Percentiles rank a stretch among this genome's conserved stretches.
Evolutionary conservation across 768 basidiomycete species (phyloP).

Genomic region (Tulasnella sp.): DNA sequence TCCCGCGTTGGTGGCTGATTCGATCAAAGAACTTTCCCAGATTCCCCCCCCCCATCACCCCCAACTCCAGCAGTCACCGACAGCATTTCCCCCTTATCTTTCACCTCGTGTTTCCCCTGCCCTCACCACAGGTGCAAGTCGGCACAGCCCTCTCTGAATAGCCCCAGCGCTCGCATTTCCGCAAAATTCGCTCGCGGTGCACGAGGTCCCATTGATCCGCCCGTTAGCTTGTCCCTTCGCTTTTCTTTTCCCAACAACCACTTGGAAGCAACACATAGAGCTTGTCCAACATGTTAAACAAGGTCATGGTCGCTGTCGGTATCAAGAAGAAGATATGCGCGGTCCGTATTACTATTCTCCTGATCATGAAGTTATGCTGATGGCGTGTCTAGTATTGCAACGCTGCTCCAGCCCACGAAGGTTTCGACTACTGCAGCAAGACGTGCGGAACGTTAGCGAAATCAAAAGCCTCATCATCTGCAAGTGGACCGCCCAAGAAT

Average conservation of each 20-base stretch:
- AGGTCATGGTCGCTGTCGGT: not conserved
- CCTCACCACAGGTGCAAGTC: not conserved
- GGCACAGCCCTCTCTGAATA: not conserved
- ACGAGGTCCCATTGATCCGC: not conserved
- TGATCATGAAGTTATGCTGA: not conserved
- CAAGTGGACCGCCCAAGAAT: not conserved
- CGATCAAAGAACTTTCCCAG: not conserved
- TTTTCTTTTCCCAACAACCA: not conserved
- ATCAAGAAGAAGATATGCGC: not conserved
- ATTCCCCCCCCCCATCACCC: not conserved
- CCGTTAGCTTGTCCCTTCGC: not conserved
- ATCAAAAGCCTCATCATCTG: not conserved
- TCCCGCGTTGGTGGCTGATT: not conserved
- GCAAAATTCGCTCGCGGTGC: not conserved
- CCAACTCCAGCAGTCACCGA: not conserved
- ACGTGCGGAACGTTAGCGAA: not conserved
- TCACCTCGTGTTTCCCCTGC: not conserved
- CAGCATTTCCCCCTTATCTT: not conserved
- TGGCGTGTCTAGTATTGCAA: not conserved
- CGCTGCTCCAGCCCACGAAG: not conserved
- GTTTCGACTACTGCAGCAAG: not conserved
- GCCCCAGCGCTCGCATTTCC: not conserved
- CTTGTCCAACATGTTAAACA: not conserved
- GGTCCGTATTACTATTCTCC: not conserved
- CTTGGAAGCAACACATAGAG: not conserved